phyloP scores from a whole-genome alignment of 2,329 filamentous ascomycete species.

The Trichoderma pleuroti region DNA sequence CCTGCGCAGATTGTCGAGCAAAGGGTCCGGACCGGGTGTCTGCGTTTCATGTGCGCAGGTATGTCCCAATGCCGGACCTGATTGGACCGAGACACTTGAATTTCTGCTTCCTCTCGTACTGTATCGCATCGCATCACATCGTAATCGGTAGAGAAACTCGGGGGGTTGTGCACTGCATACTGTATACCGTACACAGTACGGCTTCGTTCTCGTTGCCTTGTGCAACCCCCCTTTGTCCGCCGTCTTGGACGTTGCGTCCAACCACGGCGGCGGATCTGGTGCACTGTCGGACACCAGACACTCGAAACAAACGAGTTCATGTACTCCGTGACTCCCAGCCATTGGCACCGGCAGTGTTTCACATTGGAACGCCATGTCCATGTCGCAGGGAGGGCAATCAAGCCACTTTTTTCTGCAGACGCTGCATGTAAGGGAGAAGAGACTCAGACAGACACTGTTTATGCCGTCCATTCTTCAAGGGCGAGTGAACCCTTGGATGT shows the following conservation, averaged over 20 bases:
- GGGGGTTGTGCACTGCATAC: neutral
- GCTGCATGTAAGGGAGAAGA: neutral
- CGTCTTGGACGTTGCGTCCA: neutral
- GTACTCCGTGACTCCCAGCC: neutral
- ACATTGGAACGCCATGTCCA: neutral
- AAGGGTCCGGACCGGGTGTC: neutral
- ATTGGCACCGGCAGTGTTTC: neutral
- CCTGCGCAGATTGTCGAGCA: neutral
- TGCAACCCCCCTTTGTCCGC: neutral
- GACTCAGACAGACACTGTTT: neutral
- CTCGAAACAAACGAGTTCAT: neutral
- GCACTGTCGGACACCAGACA: neutral
- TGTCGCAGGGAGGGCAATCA: neutral
- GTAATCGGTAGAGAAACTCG: neutral
- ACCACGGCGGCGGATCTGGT: constrained; percentile 4
- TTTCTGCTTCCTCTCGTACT: neutral
- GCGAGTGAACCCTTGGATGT: neutral
- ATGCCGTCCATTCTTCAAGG: neutral
- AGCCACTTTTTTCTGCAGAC: neutral
- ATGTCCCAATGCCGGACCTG: neutral
- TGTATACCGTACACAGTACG: neutral
- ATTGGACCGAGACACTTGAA: neutral
- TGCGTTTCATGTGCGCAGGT: constrained; percentile 8
- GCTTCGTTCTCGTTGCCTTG: neutral
- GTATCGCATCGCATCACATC: too few relatives aligned